Conservation (phyloP, 257 asterid genomes). For the Ophiorrhiza pumila region DNA sequence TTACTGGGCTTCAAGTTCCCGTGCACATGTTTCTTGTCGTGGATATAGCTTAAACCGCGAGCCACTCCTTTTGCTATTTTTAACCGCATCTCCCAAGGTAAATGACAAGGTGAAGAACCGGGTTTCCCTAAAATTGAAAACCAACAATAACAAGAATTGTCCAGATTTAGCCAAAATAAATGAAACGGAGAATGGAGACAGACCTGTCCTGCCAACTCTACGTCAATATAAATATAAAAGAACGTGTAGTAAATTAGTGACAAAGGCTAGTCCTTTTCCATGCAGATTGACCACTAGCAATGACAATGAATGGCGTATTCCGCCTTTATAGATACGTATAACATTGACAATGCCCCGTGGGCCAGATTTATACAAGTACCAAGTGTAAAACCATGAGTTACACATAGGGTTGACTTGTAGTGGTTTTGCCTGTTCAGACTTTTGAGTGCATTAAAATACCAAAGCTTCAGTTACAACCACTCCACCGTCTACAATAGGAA, state of each 20-base stretch:
- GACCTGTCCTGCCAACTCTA: no score
- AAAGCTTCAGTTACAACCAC: slow-evolving; percentile 57
- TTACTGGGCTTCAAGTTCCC: slow-evolving; percentile 89
- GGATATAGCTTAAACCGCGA: slow-evolving; percentile 76
- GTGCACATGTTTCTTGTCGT: slow-evolving; percentile 85
- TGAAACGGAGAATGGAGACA: neutral
- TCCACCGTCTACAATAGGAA: slow-evolving; percentile 34
- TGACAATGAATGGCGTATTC: slow-evolving; percentile 14
- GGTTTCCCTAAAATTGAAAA: slow-evolving; percentile 52
- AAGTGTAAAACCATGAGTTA: slow-evolving; percentile 12
- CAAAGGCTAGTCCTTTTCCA: slow-evolving; percentile 37
- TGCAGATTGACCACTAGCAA: slow-evolving; percentile 24
- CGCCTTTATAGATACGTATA: neutral
- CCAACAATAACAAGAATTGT: slow-evolving; percentile 2
- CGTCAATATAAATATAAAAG: no score
- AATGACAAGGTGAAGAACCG: slow-evolving; percentile 74
- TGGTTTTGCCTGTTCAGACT: slow-evolving; percentile 8
- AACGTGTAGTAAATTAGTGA: neutral
- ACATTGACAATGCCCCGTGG: slow-evolving; percentile 32
- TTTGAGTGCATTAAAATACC: slow-evolving; percentile 47
- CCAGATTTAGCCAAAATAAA: slow-evolving; percentile 22
- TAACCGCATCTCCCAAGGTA: slow-evolving; percentile 84
- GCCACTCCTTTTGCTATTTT: slow-evolving; percentile 91
- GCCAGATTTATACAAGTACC: no score
- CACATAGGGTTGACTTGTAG: slow-evolving; percentile 57